These are phyloP conservation scores for Saturnispora silvae DNA, from an alignment of 805 yeast species.

Conservation along the genomic window DNA sequence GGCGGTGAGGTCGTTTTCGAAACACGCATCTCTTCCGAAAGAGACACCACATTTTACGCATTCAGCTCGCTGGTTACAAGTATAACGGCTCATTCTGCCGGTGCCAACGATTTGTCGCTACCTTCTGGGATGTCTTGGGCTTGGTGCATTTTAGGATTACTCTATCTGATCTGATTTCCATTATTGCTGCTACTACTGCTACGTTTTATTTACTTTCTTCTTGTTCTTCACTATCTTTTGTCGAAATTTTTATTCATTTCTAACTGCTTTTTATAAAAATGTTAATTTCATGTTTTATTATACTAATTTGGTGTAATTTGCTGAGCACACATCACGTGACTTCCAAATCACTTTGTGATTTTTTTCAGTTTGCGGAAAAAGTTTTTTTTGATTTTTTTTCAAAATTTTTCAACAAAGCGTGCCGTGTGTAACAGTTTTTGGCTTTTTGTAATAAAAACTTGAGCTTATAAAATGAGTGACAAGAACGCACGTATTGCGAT, in stretches of 20 bases:
- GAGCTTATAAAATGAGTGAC: conserved; percentile 22
- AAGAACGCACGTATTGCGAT: conserved; percentile 82
- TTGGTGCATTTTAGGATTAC: conserved; percentile 3
- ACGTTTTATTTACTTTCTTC: no score
- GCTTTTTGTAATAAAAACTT: not conserved
- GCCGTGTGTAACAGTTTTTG: no score
- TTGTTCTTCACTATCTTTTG: not conserved
- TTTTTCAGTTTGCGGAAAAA: no score
- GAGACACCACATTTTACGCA: conserved; percentile 10
- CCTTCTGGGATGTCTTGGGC: not conserved
- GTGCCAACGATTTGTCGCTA: conserved; percentile 3
- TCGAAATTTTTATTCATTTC: not conserved
- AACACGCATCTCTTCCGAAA: conserved; percentile 5
- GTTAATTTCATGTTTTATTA: no score
- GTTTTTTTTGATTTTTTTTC: conserved; percentile 1
- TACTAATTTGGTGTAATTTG: no score
- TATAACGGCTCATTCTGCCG: not conserved
- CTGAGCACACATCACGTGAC: no score
- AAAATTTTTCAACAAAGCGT: not conserved
- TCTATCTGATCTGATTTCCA: not conserved
- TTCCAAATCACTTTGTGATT: no score
- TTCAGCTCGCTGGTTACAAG: conserved; percentile 10
- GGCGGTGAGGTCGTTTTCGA: conserved; percentile 23
- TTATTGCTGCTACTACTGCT: not conserved
- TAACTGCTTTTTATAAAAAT: not conserved